Conservation (phyloP, 1,139 yeast species). For the Suhomyces ambrosiae region DNA sequence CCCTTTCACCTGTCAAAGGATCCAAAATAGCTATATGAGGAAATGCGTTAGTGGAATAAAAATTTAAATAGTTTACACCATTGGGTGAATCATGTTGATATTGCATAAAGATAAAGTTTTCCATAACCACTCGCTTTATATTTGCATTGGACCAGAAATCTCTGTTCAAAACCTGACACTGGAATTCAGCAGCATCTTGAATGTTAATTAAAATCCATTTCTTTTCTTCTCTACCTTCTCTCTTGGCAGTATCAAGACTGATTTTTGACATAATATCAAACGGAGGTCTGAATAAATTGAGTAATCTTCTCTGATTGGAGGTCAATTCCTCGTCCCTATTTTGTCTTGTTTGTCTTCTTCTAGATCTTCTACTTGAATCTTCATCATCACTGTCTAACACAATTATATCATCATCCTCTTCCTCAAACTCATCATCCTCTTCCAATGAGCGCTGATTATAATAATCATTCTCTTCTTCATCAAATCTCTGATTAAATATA, state of each 20-base stretch:
- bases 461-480: constrained; percentile 33
- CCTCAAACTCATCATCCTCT: constrained; percentile 22
- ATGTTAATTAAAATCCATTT: constrained; percentile 89
- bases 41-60: constrained; percentile 63
- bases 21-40: constrained; percentile 94
- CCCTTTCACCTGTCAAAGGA: constrained; percentile 92
- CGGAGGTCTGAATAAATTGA: constrained; percentile 87
- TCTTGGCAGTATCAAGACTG: constrained; percentile 71
- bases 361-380: constrained; percentile 16
- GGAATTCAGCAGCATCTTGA: constrained; percentile 82
- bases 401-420: constrained; percentile 26
- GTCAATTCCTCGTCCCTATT: constrained; percentile 43
- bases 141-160: constrained; percentile 86
- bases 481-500: constrained; percentile 47
- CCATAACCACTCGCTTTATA: constrained; percentile 64
- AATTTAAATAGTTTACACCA: constrained; percentile 69
- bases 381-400: constrained; percentile 38
- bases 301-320: constrained; percentile 70
- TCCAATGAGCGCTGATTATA: constrained; percentile 23
- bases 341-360: constrained; percentile 36
- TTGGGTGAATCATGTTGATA: constrained; percentile 75
- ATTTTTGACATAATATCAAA: constrained; percentile 77
- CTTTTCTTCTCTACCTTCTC: constrained; percentile 58
- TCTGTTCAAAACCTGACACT: constrained; percentile 86
- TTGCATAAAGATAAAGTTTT: constrained; percentile 77